Base-by-base conservation (phyloP, 768 basidiomycete genomes). In the Lactarius quietus region DNA sequence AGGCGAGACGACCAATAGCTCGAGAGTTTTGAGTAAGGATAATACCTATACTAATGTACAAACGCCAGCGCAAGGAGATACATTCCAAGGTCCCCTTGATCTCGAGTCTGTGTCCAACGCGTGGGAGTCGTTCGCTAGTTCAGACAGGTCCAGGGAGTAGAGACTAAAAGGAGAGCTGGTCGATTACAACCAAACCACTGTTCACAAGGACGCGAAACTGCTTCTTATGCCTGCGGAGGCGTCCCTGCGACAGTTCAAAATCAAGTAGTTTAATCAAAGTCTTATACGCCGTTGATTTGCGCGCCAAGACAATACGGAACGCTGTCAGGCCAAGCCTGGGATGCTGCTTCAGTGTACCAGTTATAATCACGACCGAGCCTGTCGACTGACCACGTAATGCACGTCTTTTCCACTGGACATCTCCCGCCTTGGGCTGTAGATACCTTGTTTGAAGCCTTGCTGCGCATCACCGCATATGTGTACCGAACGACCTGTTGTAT, bases 261-360 rank as follows among this genome's bases (percentile, higher is more conserved):
- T 73, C 76, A 14, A 92, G 78, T 59, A 74, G 73, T 64, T 74
- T 79, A 63, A 90, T 72, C 3, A 90, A 39, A 3, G 75, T 61
- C 10, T 68, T 61, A 71, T 89, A 88, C 15, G 74, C 74, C 33
- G 82, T 76, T 8, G 83, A 79, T 66, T 83, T 87, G 56, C 75
- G 78, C 17, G 79, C 79, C 5, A 95, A 73, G 58, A 93, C 81
- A 12, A 82, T 76, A 71, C 85, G 80, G 74, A 95, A 95, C 3
- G 94, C 94, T 66, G 88, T 87, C 54, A 81, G 81, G 48, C 92
- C 91, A 28, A 95, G 82, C 92, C 93, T 95, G 59, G 29, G 53
- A 48, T 36, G 31, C 41, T 26, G 48, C 12, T 57, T 63, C n/a
- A 58, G 36, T 36, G 26, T 12, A 60, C 33, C 23, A 28, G 58